Evolutionary conservation across 192 early-diverging fungal species (phyloP).

Genomic region (Obelidium mucronatum): DNA sequence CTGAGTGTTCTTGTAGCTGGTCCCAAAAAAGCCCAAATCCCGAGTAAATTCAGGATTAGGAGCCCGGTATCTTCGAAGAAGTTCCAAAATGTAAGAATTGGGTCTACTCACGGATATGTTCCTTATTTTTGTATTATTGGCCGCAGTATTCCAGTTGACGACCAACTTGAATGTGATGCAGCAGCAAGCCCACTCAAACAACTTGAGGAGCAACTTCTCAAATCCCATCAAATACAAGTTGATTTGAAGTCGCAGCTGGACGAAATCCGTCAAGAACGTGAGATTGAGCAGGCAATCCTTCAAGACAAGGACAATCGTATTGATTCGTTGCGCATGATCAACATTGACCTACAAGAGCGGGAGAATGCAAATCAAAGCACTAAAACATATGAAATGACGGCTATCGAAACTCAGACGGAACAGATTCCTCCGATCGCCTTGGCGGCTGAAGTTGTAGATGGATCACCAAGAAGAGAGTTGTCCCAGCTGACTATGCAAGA

Average conservation of each 20-base stretch:
- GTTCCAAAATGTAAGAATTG: slow-evolving; percentile 15
- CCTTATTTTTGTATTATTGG: too few species aligned
- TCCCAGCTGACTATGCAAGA: background rate
- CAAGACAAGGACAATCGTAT: slow-evolving; percentile 32
- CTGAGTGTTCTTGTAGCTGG: background rate
- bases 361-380: background rate
- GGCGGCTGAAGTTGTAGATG: background rate
- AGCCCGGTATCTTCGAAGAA: background rate
- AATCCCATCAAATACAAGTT: background rate
- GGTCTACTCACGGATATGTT: too few species aligned
- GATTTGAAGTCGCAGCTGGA: slow-evolving; percentile 1
- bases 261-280: slow-evolving; percentile 16
- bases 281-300: background rate
- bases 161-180: too few species aligned
- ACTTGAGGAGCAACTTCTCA: background rate
- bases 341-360: background rate
- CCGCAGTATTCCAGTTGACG: background rate
- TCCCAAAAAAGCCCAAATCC: background rate
- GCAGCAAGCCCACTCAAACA: background rate
- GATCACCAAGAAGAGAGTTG: too few species aligned
- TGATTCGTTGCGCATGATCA: background rate
- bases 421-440: background rate
- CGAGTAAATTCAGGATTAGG: slow-evolving; percentile 3
- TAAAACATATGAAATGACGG: background rate
- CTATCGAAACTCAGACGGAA: slow-evolving; percentile 10